Evolutionary conservation across 495 filamentous ascomycete genomes (phyloP).

Genomic region (Aspergillus egyptiacus): DNA sequence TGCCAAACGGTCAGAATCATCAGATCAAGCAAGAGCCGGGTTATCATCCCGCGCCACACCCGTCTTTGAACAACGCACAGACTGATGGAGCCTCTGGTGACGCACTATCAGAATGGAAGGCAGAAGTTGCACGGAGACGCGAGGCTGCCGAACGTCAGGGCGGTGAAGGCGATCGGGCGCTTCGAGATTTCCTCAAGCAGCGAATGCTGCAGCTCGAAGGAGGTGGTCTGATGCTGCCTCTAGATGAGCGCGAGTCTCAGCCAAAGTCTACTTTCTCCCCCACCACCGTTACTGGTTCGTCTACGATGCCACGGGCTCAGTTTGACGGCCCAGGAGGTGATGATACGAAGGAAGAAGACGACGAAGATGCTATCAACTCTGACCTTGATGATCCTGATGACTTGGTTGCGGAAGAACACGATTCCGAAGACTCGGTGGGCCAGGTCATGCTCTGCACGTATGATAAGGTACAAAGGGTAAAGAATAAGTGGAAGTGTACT

Average conservation of each 20-base stretch:
- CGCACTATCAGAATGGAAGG: constrained; percentile 50
- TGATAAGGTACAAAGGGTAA: constrained; percentile 97
- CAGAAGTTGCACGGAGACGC: constrained; percentile 49
- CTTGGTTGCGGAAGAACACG: constrained; percentile 62
- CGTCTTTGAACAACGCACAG: constrained; percentile 47
- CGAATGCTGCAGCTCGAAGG: constrained; percentile 66
- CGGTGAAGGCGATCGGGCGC: constrained; percentile 47
- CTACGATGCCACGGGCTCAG: constrained; percentile 37
- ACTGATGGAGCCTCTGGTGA: constrained; percentile 65
- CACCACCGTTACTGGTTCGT: background rate
- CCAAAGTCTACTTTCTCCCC: constrained; percentile 14
- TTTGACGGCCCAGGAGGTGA: constrained; percentile 58
- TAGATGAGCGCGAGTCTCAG: constrained; percentile 33
- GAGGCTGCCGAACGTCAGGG: constrained; percentile 57
- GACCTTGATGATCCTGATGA: constrained; percentile 96
- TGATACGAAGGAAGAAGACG: constrained; percentile 58
- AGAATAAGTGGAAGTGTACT: constrained; percentile 99
- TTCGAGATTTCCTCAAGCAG: constrained; percentile 42
- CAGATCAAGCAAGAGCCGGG: constrained; percentile 45
- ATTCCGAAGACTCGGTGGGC: constrained; percentile 72
- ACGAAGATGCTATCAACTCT: constrained; percentile 97
- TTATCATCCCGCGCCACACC: constrained; percentile 37
- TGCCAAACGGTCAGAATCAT: constrained; percentile 40
- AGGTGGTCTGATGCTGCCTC: constrained; percentile 74
- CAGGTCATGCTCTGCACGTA: constrained; percentile 98